These are phyloP conservation scores for Boletus pseudo-olivaceus DNA, from an alignment of 768 basidiomycete species.

Conservation along the genomic window DNA sequence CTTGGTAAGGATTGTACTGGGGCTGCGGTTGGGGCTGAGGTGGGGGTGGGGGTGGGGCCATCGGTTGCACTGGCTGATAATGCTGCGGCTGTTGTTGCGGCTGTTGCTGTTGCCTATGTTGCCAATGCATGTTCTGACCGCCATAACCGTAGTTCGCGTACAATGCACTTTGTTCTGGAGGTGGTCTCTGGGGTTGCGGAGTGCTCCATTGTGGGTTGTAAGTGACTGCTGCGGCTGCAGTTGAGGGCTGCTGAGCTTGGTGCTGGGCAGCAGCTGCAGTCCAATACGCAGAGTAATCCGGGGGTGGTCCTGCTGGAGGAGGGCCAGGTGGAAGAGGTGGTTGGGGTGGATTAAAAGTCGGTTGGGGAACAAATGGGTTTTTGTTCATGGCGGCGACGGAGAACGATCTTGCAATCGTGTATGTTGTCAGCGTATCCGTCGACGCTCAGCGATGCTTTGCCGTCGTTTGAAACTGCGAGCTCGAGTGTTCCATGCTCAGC, in stretches of 20 bases:
- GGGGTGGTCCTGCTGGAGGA: slow-evolving; percentile 66
- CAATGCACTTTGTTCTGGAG: slow-evolving; percentile 76
- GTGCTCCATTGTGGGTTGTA: slow-evolving; percentile 68
- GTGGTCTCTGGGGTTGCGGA: slow-evolving; percentile 61
- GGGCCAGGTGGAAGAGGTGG: slow-evolving; percentile 80
- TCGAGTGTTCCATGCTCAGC: slow-evolving; percentile 5
- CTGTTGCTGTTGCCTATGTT: slow-evolving; percentile 63
- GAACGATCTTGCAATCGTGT: slow-evolving; percentile 11
- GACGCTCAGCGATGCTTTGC: slow-evolving; percentile 10
- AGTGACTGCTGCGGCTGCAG: slow-evolving; percentile 41
- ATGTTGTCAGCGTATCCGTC: slow-evolving; percentile 5
- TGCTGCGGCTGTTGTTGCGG: slow-evolving; percentile 46
- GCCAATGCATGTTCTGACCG: slow-evolving; percentile 58
- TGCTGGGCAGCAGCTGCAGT: slow-evolving; percentile 51
- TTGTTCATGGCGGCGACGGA: slow-evolving; percentile 61
- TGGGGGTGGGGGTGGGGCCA: slow-evolving; percentile 49
- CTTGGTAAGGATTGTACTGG: slow-evolving; percentile 75
- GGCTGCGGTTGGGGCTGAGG: slow-evolving; percentile 58
- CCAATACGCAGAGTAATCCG: slow-evolving; percentile 81
- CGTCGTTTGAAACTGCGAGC: slow-evolving; percentile 25
- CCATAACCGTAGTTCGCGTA: slow-evolving; percentile 94
- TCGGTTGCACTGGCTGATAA: slow-evolving; percentile 46
- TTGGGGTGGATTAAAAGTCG: slow-evolving; percentile 65
- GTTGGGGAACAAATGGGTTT: slow-evolving; percentile 74
- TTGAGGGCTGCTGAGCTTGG: slow-evolving; percentile 33